Evolutionary conservation across 257 asterid genomes (phyloP).

Genomic region (Datura wrightii): DNA sequence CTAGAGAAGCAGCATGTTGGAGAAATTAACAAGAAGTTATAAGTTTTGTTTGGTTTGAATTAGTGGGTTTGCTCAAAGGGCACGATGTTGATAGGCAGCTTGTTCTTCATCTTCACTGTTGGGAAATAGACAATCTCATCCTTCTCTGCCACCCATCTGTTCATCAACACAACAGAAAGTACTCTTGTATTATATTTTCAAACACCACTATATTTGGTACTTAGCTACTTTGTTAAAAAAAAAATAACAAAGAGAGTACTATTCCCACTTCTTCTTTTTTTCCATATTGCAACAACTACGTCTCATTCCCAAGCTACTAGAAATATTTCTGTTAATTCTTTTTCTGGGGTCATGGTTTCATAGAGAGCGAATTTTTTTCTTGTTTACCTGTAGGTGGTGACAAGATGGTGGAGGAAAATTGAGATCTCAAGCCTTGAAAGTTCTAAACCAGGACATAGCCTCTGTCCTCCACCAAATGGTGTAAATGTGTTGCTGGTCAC

Average conservation of each 20-base stretch:
- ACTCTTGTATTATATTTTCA: background rate
- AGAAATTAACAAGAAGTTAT: background rate
- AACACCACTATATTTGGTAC: background rate
- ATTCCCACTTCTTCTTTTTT: background rate
- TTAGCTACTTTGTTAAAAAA: background rate
- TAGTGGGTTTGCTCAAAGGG: conserved; percentile 43
- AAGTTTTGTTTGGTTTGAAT: conserved; percentile 13
- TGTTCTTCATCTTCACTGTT: conserved; percentile 85
- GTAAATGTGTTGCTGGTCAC: conserved; percentile 68
- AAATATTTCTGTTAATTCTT: too few relatives aligned
- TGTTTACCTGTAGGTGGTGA: conserved; percentile 76
- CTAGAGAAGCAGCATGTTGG: background rate
- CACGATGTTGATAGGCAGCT: conserved; percentile 81
- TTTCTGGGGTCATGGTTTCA: too few relatives aligned
- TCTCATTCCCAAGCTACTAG: background rate
- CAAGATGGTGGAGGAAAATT: conserved; percentile 85
- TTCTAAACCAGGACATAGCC: conserved; percentile 93
- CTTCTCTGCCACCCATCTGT: conserved; percentile 84
- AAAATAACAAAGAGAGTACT: background rate
- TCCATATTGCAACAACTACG: background rate
- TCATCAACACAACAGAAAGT: conserved; percentile 36
- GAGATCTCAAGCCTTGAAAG: conserved; percentile 91
- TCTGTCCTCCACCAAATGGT: conserved; percentile 98
- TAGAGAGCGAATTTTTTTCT: background rate
- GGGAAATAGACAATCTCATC: conserved; percentile 90